Evolutionary conservation across 2,329 filamentous ascomycete species (phyloP).

Genomic region (Hypoxylon sp.): DNA sequence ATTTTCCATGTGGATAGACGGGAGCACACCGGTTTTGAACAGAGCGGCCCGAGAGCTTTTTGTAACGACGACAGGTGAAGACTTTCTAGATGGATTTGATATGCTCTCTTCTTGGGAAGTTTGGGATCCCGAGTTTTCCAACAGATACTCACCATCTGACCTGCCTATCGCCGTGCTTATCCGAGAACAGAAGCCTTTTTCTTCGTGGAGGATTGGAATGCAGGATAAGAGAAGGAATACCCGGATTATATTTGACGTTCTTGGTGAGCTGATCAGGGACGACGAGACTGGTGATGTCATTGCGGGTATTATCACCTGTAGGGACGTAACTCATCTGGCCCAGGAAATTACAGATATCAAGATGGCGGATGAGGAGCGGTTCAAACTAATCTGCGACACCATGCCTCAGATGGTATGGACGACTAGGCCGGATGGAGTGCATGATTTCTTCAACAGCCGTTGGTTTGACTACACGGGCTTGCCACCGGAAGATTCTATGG

Average conservation of each 20-base stretch:
- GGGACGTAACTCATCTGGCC: slow-evolving; percentile 75
- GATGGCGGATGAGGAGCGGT: slow-evolving; percentile 75
- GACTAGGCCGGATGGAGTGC: slow-evolving; percentile 68
- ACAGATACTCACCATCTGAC: slow-evolving; percentile 64
- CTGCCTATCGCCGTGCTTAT: slow-evolving; percentile 73
- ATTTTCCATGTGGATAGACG: slow-evolving; percentile 83
- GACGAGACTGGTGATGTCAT: slow-evolving; percentile 74
- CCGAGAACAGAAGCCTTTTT: slow-evolving; percentile 67
- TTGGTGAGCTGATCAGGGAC: slow-evolving; percentile 73
- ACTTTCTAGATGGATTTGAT: slow-evolving; percentile 59
- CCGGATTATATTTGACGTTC: slow-evolving; percentile 68
- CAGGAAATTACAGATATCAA: slow-evolving; percentile 75
- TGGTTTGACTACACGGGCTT: slow-evolving; percentile 84
- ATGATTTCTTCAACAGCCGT: slow-evolving; percentile 79
- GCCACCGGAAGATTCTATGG: slow-evolving; percentile 67
- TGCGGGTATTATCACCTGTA: slow-evolving; percentile 75
- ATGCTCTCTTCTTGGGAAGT: slow-evolving; percentile 68
- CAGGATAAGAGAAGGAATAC: slow-evolving; percentile 61
- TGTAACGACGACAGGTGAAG: slow-evolving; percentile 52
- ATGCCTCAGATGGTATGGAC: slow-evolving; percentile 81
- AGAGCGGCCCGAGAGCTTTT: slow-evolving; percentile 67
- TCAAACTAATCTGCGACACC: slow-evolving; percentile 78
- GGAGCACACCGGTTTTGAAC: slow-evolving; percentile 77
- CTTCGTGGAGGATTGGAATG: slow-evolving; percentile 69
- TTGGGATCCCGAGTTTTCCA: slow-evolving; percentile 73